Evolutionary conservation across 192 early-diverging fungal species (phyloP).

Genomic region (Phycomyces blakesleeanus): DNA sequence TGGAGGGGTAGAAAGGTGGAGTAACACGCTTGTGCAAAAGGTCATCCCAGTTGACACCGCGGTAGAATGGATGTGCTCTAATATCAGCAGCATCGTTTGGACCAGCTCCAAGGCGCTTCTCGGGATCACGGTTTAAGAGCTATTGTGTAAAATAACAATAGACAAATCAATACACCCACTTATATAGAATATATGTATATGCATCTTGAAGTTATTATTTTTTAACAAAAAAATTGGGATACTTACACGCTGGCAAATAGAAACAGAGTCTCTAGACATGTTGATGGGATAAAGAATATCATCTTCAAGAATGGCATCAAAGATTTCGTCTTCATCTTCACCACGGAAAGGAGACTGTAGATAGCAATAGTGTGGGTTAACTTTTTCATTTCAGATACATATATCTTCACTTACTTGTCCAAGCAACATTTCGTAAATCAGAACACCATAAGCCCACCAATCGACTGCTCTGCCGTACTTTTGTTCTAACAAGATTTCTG

Average conservation of each 20-base stretch:
- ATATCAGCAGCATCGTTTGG: constrained; percentile 89
- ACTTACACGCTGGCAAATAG: constrained; percentile 78
- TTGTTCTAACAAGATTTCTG: constrained; percentile 94
- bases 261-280: constrained; percentile 91
- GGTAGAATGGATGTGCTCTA: constrained; percentile 91
- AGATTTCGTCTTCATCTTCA: constrained; percentile 97
- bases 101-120: constrained; percentile 78
- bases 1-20: constrained; percentile 86
- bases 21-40: constrained; percentile 80
- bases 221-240: too few relatives aligned
- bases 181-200: too few relatives aligned
- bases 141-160: constrained; percentile 22
- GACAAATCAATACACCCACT: too few relatives aligned
- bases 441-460: constrained; percentile 95
- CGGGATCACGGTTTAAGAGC: constrained; percentile 86
- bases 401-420: constrained; percentile 49
- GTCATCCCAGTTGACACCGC: constrained; percentile 93
- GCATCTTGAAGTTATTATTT: too few relatives aligned
- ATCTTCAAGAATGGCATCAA: constrained; percentile 94
- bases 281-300: constrained; percentile 93
- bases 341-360: constrained; percentile 87
- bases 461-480: constrained; percentile 93
- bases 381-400: too few relatives aligned
- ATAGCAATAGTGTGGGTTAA: neutral
- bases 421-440: constrained; percentile 89